Base-by-base conservation (phyloP, 805 yeast genomes). In the Komagataella populi region DNA sequence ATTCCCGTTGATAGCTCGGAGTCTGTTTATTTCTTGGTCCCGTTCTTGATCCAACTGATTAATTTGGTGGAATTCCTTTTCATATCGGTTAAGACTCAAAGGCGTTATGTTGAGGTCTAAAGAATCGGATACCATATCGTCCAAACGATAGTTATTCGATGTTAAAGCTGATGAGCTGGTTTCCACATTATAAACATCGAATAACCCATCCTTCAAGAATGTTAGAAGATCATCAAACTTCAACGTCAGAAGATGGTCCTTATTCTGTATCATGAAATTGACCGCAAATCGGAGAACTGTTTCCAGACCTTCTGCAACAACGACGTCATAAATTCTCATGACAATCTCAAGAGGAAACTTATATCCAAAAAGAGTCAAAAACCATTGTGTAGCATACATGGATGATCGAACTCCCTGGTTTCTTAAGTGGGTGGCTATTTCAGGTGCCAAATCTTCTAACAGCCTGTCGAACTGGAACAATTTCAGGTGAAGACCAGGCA, bases 361-460 rank as follows among this genome's bases (percentile, higher is more conserved):
- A 70, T 93, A 93, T 6, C 96, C 95, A 67, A 93, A 93, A 56
- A 93, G 76, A 0, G 98, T 93, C 59, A 93, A 73, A 61, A 93
- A 91, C 99, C 99, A 93, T 66, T 93, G 98, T 1, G 96, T 83
- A 0, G 97, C 98, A 70, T 87, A 93, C 98, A 91, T 91, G 20
- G 95, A 84, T 2, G 96, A 85, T 54, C 83, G 77, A 22, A 93
- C 81, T 5, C 97, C 97, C 65, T 91, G 95, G 55, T 89, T 80
- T 23, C 76, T 73, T 57, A 93, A 70, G 69, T 93, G 98, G 48
- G 77, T 76, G 62, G 79, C 79, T 48, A 93, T 71, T 6, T 71
- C 70, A 0, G 98, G 98, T 18, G 81, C 70, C 47, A 72, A 66
- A 55, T 82, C 91, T 63, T 90, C 97, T 44, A 93, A 61, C 49